Percentiles rank a stretch among this genome's conserved stretches.
Evolutionary conservation across 352 stramenopile genomes (phyloP).

Genomic region (Phytophthora nicotianae): DNA sequence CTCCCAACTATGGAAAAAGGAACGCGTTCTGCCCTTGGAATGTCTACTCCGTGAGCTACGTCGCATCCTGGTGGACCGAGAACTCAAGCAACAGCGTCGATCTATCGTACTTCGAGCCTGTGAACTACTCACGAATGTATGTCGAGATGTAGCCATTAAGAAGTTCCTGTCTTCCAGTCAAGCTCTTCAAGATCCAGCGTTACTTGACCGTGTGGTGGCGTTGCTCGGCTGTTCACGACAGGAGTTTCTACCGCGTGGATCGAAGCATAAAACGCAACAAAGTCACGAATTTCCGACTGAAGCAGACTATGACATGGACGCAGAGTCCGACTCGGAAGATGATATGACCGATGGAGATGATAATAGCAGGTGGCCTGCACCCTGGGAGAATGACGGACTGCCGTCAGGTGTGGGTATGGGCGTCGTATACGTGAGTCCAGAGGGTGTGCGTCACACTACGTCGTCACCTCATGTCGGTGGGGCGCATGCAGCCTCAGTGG

Average conservation of each 20-base stretch:
- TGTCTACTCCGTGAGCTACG: conserved; percentile 62
- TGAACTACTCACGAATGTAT: conserved; percentile 67
- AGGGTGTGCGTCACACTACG: conserved; percentile 59
- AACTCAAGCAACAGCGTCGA: conserved; percentile 45
- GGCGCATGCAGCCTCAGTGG: conserved; percentile 26
- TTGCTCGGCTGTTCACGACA: conserved; percentile 57
- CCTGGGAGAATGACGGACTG: conserved; percentile 78
- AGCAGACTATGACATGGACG: conserved; percentile 53
- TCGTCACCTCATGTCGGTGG: conserved; percentile 35
- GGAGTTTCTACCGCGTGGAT: conserved; percentile 46
- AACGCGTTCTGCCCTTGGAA: conserved; percentile 63
- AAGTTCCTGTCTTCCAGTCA: conserved; percentile 47
- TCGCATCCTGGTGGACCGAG: conserved; percentile 41
- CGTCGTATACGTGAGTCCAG: conserved; percentile 75
- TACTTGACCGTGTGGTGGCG: conserved; percentile 60
- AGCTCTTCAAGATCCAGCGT: conserved; percentile 43
- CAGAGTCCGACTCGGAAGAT: conserved; percentile 54
- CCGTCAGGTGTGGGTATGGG: conserved; percentile 76
- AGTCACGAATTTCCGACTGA: conserved; percentile 39
- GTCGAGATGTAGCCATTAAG: conserved; percentile 55
- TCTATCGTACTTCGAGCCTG: conserved; percentile 67
- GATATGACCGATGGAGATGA: conserved; percentile 57
- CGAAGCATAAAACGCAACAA: conserved; percentile 31
- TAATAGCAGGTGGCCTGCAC: conserved; percentile 67
- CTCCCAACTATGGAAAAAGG: conserved; percentile 65